Conservation (phyloP, 306 rosid species). For the Lathyrus oleraceus region DNA sequence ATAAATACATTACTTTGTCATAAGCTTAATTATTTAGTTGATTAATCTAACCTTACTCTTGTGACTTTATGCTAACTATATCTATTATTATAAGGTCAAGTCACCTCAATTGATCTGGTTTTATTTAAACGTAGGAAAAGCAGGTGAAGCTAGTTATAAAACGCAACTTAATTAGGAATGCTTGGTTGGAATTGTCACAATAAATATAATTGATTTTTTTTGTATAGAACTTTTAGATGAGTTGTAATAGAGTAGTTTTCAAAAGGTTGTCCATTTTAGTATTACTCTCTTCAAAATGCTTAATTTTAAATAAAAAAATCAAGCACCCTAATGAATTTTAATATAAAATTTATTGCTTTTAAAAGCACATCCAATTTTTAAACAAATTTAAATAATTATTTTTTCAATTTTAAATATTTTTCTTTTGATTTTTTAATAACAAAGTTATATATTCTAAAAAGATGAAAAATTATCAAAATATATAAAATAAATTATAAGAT, state of each 20-base stretch:
- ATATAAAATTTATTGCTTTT: too few relatives aligned
- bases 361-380: too few relatives aligned
- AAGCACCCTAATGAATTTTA: too few relatives aligned
- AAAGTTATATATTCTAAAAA: too few relatives aligned
- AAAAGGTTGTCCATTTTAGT: background rate
- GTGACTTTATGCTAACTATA: slow-evolving; percentile 27
- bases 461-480: too few relatives aligned
- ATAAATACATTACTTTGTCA: background rate
- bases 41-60: slow-evolving; percentile 16
- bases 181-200: slow-evolving; percentile 39
- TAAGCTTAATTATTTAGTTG: slow-evolving; percentile 1
- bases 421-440: too few relatives aligned
- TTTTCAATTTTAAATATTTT: too few relatives aligned
- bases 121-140: background rate
- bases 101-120: slow-evolving; percentile 36
- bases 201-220: background rate
- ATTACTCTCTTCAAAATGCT: too few relatives aligned
- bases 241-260: background rate
- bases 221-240: background rate
- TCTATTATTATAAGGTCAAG: slow-evolving; percentile 31
- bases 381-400: too few relatives aligned
- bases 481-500: too few relatives aligned
- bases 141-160: slow-evolving; percentile 21
- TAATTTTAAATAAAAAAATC: too few relatives aligned
- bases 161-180: slow-evolving; percentile 42